Percentiles rank a stretch among this genome's conserved stretches.
Conservation (phyloP, 1,139 yeast genomes). For the Pichia norvegensis region DNA sequence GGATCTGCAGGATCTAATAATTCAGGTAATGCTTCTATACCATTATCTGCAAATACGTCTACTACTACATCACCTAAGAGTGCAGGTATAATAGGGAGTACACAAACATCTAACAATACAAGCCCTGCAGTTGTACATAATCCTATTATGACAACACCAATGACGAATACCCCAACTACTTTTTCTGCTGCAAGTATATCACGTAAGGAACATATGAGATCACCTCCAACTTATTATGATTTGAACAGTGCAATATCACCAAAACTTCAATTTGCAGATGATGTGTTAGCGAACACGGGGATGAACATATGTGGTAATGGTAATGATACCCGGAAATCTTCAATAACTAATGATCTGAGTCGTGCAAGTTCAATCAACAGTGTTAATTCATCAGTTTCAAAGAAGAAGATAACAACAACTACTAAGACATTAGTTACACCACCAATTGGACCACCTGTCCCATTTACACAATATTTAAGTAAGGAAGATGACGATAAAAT, state of each 20-base stretch:
- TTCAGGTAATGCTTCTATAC: too few relatives aligned
- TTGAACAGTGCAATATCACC: not conserved
- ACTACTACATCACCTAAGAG: not conserved
- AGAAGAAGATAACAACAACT: conserved; percentile 22
- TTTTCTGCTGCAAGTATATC: conserved; percentile 5
- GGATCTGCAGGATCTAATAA: not conserved
- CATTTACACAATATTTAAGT: conserved; percentile 62
- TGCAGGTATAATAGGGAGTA: not conserved
- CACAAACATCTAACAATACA: not conserved
- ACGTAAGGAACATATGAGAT: conserved; percentile 8
- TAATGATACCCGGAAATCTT: not conserved
- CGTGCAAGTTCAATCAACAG: not conserved
- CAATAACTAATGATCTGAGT: not conserved
- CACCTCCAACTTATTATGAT: not conserved
- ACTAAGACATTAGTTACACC: conserved; percentile 35
- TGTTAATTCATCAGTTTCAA: conserved; percentile 2
- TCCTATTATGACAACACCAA: conserved; percentile 2
- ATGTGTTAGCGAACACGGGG: too few relatives aligned
- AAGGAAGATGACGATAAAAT: conserved; percentile 74
- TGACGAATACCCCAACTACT: not conserved
- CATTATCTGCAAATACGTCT: not conserved
- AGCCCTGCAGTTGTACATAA: not conserved
- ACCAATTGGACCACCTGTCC: conserved; percentile 63
- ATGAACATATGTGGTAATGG: too few relatives aligned
- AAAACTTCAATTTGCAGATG: not conserved